Evolutionary conservation across 2,329 filamentous ascomycete genomes (phyloP), one percentile per base, ranked within the genome.

Genomic region (Sarocladium strictum): DNA sequence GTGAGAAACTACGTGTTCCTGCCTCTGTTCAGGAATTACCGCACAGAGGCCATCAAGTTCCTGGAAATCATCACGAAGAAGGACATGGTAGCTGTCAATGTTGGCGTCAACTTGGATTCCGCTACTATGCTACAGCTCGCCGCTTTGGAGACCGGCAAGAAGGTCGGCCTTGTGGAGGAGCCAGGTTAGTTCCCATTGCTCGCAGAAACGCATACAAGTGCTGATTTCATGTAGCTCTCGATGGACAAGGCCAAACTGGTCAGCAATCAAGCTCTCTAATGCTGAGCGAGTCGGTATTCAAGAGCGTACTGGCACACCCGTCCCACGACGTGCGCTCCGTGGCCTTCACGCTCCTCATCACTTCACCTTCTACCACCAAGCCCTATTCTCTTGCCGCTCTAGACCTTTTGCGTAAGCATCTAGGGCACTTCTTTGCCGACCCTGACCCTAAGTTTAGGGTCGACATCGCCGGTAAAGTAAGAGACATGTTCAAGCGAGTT

Each of bases 391-490:
- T 70, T 0, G 76, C 73, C 10, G 79, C 85, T 0, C 74, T 97
- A 2, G 67, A 71, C 2, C 76, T 87, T 12, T 72, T 97, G 2
- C 77, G 77, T 53, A 75, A 73, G 32, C 83, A 89, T 56, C 71
- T 97, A 3, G 77, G 81, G 1, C 80, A 85, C 15, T 83, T 93
- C 59, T 87, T 95, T 65, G 83, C 90, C 2, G 92, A 97, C 58
- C 84, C 89, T 0, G 91, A 97, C 65, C 85, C 93, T 5, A 90
- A 93, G 62, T 87, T 92, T 60, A 84, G 94, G 55, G 87, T 92
- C 56, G 90, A 96, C 61, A 77, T 95, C 1, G 77, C 93, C 24
- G 84, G 84, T 23, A 81, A 89, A 58, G 83, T 87, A 2, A 86
- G 89, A 58, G 85, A 86, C 61, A 83, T 97, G 66, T 82, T 92